Percentiles rank a stretch among this genome's conserved stretches.
Conservation (phyloP, 2,329 filamentous ascomycete species). For the Akanthomyces uredinophilus region DNA sequence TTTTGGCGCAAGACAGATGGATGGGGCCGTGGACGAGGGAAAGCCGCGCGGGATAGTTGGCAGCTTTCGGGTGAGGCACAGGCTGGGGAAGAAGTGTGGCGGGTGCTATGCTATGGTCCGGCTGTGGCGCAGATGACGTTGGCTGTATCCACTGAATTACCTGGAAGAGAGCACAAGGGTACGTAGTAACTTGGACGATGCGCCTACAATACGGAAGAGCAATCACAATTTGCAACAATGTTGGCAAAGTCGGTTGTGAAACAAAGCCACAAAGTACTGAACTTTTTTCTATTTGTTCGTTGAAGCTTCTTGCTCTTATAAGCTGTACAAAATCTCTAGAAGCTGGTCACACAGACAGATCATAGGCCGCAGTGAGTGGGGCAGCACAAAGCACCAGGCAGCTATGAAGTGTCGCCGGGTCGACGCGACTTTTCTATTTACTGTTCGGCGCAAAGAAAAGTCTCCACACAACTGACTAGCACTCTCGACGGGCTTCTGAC, state of each 20-base stretch:
- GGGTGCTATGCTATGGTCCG: neutral
- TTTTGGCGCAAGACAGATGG: neutral
- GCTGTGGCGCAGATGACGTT: slow-evolving; percentile 16
- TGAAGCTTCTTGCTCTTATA: neutral
- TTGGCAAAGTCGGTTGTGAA: too few species aligned
- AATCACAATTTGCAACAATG: too few species aligned
- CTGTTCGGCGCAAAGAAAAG: slow-evolving; percentile 11
- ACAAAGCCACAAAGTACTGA: too few species aligned
- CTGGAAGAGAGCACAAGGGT: neutral
- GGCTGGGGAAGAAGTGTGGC: slow-evolving; percentile 5
- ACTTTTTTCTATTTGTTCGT: too few species aligned
- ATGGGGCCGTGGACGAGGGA: neutral
- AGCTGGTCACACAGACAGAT: neutral
- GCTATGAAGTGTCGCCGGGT: slow-evolving; percentile 26
- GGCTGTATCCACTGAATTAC: slow-evolving; percentile 10
- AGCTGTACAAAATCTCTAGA: neutral
- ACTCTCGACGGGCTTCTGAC: neutral
- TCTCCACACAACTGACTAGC: neutral
- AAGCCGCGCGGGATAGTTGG: neutral
- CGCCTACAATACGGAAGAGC: too few species aligned
- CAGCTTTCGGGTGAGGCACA: neutral
- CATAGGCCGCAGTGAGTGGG: neutral
- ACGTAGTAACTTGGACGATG: too few species aligned
- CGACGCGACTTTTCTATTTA: slow-evolving; percentile 20
- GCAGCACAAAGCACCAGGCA: neutral